Base-by-base conservation (phyloP, 1,284 basidiomycete species). In the Papiliotrema laurentii region DNA sequence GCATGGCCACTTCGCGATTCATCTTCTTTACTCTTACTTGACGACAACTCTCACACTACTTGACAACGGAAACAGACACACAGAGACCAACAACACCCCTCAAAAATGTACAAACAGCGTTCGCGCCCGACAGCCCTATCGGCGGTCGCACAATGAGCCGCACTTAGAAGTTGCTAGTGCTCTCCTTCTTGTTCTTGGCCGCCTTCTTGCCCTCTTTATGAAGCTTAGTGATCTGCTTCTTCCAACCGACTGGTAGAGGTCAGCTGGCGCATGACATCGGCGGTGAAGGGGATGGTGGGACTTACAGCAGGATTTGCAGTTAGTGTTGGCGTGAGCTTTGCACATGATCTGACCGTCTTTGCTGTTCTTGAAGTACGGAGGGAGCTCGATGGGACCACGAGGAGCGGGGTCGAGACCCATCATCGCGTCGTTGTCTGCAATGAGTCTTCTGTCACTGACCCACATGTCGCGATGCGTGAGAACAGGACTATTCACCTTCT, bases 281-380 rank as follows among this genome's bases (percentile, higher is more conserved):
- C 18, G 18, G 27, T 38, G n/a, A 19, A 21, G 5, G 22, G 42
- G 34, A 18, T 18, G 27, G 38, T 22, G 25, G 19, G 7, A 69
- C 70, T 66, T 47, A 72, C 69, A 75, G 63, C 74, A 75, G 43
- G 64, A 65, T 48, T 67, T 70, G 60, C 74, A 75, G 47, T 62
- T 60, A 43, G 59, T 41, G 54, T 68, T 71, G 51, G 58, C 66
- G 50, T 75, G 74, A 36, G 69, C 61, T 59, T 74, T 74, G 63
- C 74, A 75, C 45, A 68, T 57, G 53, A 67, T 61, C 21, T 59
- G 63, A 24, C 62, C 63, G 54, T 75, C 72, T 58, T 75, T 75
- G 53, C 58, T 55, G 53, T 61, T 63, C 50, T 63, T 64, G 59
- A 63, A 68, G 47, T 69, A 64, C 3, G 70, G 60, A 10, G 74